Conservation (phyloP, 129 eudicot species). For the Rutidosis leptorrhynchoides region DNA sequence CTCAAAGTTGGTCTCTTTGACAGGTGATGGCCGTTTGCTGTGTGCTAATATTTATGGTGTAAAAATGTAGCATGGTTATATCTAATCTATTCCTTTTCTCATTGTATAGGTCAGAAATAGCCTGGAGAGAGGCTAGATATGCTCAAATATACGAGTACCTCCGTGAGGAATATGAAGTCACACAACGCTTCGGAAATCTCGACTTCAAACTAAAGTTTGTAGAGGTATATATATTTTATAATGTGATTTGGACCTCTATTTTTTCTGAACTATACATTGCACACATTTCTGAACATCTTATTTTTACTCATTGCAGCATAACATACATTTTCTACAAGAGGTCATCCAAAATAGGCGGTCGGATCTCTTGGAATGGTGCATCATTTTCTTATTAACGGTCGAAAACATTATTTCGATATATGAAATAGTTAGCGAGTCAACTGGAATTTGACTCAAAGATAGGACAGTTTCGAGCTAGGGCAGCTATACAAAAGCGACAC, state of each 20-base stretch:
- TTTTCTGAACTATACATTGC: too few species aligned
- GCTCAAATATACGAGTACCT: conserved; percentile 87
- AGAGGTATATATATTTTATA: conserved; percentile 49
- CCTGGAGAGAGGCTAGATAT: conserved; percentile 96
- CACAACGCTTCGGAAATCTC: conserved; percentile 89
- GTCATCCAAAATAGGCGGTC: conserved; percentile 87
- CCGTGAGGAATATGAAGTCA: conserved; percentile 91
- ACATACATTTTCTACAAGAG: conserved; percentile 96
- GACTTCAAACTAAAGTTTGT: conserved; percentile 85
- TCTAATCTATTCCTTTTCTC: too few species aligned
- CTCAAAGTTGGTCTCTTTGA: conserved; percentile 91
- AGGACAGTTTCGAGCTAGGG: too few species aligned
- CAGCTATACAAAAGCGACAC: too few species aligned
- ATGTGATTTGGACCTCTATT: neutral
- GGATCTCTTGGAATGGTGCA: conserved; percentile 91
- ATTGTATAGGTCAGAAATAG: conserved; percentile 91
- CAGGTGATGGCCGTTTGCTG: too few species aligned
- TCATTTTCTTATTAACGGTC: conserved; percentile 73
- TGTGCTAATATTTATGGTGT: too few species aligned
- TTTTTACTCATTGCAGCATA: conserved; percentile 78
- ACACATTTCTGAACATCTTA: too few species aligned
- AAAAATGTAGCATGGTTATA: too few species aligned
- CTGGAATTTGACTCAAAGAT: too few species aligned
- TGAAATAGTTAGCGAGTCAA: too few species aligned
- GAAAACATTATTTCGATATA: conserved; percentile 71